Conservation (phyloP, 1,284 basidiomycete genomes). For the Austroboletus novae-zelandiae region DNA sequence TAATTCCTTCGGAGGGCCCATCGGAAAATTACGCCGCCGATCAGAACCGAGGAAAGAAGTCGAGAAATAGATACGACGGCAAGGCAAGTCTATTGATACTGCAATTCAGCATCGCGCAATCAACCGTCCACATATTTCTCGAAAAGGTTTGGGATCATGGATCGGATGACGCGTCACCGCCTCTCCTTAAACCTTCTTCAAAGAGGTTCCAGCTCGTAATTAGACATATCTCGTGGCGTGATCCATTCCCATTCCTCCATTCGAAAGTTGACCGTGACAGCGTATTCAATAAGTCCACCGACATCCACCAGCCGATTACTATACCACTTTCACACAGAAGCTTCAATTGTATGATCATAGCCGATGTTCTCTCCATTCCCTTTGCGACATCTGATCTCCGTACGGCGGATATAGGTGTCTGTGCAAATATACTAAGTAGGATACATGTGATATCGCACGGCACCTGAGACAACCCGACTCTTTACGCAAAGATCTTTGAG, state of each 20-base stretch:
- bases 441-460: too few species aligned
- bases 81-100: not conserved
- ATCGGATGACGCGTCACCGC: not conserved
- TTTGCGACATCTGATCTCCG: too few species aligned
- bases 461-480: too few species aligned
- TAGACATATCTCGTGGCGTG: not conserved
- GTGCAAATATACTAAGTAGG: too few species aligned
- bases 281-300: too few species aligned
- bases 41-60: not conserved
- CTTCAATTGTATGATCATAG: too few species aligned
- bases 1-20: not conserved
- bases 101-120: not conserved
- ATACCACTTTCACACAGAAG: too few species aligned
- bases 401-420: too few species aligned
- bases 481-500: conserved; percentile 11
- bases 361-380: too few species aligned
- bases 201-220: not conserved
- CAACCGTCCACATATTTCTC: not conserved
- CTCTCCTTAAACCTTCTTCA: not conserved
- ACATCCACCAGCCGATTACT: too few species aligned
- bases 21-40: not conserved
- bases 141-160: not conserved
- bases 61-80: not conserved
- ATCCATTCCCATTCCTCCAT: too few species aligned
- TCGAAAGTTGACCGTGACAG: too few species aligned